These are phyloP conservation scores for Pseudozyma sp. DNA, from an alignment of 1,284 basidiomycete genomes.

Conservation along the genomic window DNA sequence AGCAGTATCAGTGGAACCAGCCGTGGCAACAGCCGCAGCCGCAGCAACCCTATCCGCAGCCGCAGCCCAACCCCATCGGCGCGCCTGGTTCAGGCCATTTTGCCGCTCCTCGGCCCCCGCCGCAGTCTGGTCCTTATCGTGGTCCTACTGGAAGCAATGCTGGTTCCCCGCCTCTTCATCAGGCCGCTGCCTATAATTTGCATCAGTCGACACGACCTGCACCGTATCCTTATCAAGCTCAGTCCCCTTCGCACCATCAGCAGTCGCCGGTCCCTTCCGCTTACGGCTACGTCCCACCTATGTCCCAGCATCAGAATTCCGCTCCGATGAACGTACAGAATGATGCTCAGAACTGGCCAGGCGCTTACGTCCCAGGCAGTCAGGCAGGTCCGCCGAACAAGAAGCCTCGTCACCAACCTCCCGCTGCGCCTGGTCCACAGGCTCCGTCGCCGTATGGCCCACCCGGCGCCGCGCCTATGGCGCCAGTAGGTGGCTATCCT, in stretches of 20 bases:
- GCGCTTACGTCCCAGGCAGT: conserved; percentile 23
- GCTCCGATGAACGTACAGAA: conserved; percentile 3
- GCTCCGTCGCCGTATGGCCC: conserved; percentile 8
- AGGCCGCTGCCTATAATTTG: conserved; percentile 24
- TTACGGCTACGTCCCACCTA: conserved; percentile 22
- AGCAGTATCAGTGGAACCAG: conserved; percentile 54
- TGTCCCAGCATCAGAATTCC: conserved; percentile 18
- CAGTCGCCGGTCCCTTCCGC: conserved; percentile 19
- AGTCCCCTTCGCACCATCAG: conserved; percentile 32
- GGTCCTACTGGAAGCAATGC: conserved; percentile 1
- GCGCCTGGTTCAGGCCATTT: conserved; percentile 16
- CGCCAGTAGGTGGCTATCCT: conserved; percentile 6
- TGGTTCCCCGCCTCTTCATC: conserved; percentile 7
- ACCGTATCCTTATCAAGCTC: conserved; percentile 27
- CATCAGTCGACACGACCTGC: conserved; percentile 28
- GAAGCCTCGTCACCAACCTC: conserved; percentile 32
- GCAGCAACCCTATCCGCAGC: conserved; percentile 47
- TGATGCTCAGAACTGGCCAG: conserved; percentile 24
- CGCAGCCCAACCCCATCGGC: conserved; percentile 21
- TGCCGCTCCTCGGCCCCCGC: conserved; percentile 19
- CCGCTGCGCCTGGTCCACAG: conserved; percentile 9
- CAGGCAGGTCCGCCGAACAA: conserved; percentile 39
- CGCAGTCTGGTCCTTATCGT: conserved; percentile 26
- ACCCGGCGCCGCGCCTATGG: conserved; percentile 9
- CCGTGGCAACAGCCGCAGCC: conserved; percentile 44